Percentiles rank a stretch among this genome's conserved stretches.
phyloP scores from a whole-genome alignment of 768 basidiomycete species.

The Trametes punicea region DNA sequence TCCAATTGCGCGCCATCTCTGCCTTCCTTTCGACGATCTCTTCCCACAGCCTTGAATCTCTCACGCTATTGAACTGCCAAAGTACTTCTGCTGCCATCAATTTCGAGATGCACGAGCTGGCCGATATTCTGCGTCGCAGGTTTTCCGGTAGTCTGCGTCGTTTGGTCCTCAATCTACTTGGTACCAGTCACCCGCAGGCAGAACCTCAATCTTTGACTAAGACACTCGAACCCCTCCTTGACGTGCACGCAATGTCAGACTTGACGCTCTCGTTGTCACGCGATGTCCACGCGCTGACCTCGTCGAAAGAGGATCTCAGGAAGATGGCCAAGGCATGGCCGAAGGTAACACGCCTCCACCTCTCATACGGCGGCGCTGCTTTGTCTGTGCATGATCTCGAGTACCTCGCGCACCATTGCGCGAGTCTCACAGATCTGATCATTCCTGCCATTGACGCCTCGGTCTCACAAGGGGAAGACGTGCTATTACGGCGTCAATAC shows the following conservation, averaged over 20 bases:
- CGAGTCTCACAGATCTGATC: slow-evolving; percentile 3
- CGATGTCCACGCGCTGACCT: not conserved
- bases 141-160: slow-evolving; percentile 1
- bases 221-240: slow-evolving; percentile 5
- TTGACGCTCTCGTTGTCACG: not conserved
- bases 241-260: slow-evolving; percentile 7
- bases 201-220: not conserved
- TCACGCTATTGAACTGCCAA: slow-evolving; percentile 7
- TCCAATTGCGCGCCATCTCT: not conserved
- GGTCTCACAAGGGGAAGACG: not conserved
- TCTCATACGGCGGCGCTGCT: not conserved
- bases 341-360: slow-evolving; percentile 5
- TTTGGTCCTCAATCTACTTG: not conserved
- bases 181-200: not conserved
- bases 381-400: slow-evolving; percentile 2
- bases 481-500: not conserved
- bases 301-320: slow-evolving; percentile 10
- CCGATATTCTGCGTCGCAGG: slow-evolving; percentile 1
- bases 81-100: not conserved
- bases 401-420: not conserved
- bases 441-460: slow-evolving; percentile 10
- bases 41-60: not conserved
- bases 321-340: slow-evolving; percentile 11
- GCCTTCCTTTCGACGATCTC: slow-evolving; percentile 4
- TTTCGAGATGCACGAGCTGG: not conserved